Conservation (phyloP, 2,329 filamentous ascomycete genomes). For the Diaporthe sp. region DNA sequence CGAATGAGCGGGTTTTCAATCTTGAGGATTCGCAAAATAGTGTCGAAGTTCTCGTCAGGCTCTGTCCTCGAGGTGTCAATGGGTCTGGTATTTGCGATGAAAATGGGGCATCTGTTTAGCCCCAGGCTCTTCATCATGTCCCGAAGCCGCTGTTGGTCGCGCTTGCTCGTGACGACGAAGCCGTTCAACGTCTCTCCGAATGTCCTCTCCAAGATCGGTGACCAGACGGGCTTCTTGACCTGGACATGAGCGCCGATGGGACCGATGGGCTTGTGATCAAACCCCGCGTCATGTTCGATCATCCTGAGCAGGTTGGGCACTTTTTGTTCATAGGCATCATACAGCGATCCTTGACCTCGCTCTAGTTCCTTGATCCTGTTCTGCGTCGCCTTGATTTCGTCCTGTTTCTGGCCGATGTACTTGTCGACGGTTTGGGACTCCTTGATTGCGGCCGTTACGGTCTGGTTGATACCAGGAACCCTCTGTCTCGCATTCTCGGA, state of each 20-base stretch:
- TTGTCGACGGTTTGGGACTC: constrained; percentile 48
- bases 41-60: constrained; percentile 79
- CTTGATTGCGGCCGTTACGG: constrained; percentile 48
- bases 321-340: constrained; percentile 73
- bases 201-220: constrained; percentile 81
- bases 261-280: constrained; percentile 80
- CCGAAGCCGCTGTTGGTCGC: constrained; percentile 78
- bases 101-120: constrained; percentile 65
- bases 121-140: constrained; percentile 71
- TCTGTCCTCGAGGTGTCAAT: constrained; percentile 77
- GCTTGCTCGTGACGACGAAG: constrained; percentile 85
- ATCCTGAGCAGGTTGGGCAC: constrained; percentile 74
- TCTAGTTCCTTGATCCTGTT: constrained; percentile 64
- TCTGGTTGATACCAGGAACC: constrained; percentile 51
- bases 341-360: constrained; percentile 69
- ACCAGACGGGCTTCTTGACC: constrained; percentile 85
- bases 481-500: constrained; percentile 47
- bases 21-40: constrained; percentile 83
- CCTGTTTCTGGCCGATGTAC: constrained; percentile 58
- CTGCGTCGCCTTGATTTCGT: constrained; percentile 67
- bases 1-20: constrained; percentile 84
- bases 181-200: constrained; percentile 78
- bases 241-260: constrained; percentile 85
- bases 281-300: constrained; percentile 79
- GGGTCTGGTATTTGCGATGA: constrained; percentile 70